Base-by-base conservation (phyloP, 352 stramenopile species). In the Hyaloperonospora brassicae region DNA sequence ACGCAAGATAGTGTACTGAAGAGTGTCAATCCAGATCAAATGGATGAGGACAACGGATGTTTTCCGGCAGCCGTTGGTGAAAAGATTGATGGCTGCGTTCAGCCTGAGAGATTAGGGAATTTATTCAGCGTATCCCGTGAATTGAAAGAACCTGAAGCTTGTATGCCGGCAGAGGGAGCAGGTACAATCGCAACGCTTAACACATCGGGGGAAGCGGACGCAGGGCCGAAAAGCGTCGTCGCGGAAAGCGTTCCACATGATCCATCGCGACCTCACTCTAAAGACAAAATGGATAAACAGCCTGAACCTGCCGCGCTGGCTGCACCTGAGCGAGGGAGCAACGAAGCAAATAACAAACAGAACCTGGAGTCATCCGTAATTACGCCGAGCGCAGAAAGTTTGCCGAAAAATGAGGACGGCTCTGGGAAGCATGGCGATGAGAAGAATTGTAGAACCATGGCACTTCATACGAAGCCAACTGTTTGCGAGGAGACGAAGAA, bases 401-500 rank as follows among this genome's bases (percentile, higher is more conserved):
- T 44, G 58, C 38, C 63, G 45, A 54, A 62, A 52, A 44, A 13
- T 31, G 40, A 44, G 55, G 49, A 34, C 47, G 17, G 42, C 27
- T 24, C 30, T 40, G 24, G 41, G 2, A 53, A 57, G 30, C 55
- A 69, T 30, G 13, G 21, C 30, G 35, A 5, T 22, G 45, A 45
- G 17, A 25, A 44, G 12, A 47, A 45, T 23, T 43, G 42, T 8
- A 5, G 61, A 17, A 31, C 53, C 12, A 2, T 55, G 0, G 11
- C 57, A 5, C n/a, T 53, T 2, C 51, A 72, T 14, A 48, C 27
- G 31, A 50, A 59, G 48, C 55, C 55, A 13, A 68, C 66, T 27
- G 55, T 59, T 6, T 48, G 55, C 22, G 62, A 65, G 40, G 22
- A 10, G 12, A 17, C 27, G 43, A 60, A 54, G 2, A 10, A 44